phyloP scores from a whole-genome alignment of 352 stramenopile genomes.

The Phytophthora citrophthora region DNA sequence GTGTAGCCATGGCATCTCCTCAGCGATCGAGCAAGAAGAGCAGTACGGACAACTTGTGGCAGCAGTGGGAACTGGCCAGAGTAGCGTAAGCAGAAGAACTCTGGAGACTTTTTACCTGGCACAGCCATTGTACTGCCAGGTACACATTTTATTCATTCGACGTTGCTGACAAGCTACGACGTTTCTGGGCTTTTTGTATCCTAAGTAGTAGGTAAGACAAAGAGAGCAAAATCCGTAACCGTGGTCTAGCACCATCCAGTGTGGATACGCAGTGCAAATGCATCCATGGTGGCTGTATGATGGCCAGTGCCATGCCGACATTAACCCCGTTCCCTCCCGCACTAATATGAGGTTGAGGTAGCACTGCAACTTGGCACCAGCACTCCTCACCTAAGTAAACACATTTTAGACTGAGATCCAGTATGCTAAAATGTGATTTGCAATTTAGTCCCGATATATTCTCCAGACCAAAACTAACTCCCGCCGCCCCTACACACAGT shows the following conservation, averaged over 20 bases:
- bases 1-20: conserved; percentile 54
- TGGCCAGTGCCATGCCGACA: conserved; percentile 6
- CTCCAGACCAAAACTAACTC: conserved; percentile 22
- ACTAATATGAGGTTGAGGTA: background rate
- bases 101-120: conserved; percentile 7
- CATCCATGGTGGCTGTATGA: conserved; percentile 2
- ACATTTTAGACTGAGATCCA: too few relatives aligned
- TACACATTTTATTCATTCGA: conserved; percentile 37
- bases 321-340: background rate
- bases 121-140: conserved; percentile 8
- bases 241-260: background rate
- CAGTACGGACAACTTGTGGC: conserved; percentile 67
- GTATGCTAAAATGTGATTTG: background rate
- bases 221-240: too few relatives aligned
- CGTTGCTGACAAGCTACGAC: background rate
- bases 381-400: too few relatives aligned
- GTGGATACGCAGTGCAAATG: too few relatives aligned
- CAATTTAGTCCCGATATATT: conserved; percentile 12
- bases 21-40: conserved; percentile 33
- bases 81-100: conserved; percentile 31
- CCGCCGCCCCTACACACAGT: conserved; percentile 8
- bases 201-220: too few relatives aligned
- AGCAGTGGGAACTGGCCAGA: conserved; percentile 76
- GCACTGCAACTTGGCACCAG: too few relatives aligned
- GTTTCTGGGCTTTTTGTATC: too few relatives aligned